Percentiles rank a stretch among this genome's conserved stretches.
Conservation (phyloP, 164 flowering plant species). For the Vitis vinifera region ASM3070453v1 NC_081820.1:3047501-3048000, state of each 20-base stretch:
- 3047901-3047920: conserved; percentile 86
- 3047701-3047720: conserved; percentile 92
- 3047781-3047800: too few relatives aligned
- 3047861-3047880: background rate
- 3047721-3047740: conserved; percentile 76
- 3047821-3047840: background rate
- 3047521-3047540: conserved; percentile 32
- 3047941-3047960: conserved; percentile 88
- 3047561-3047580: conserved; percentile 62
- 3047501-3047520: conserved; percentile 39
- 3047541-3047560: conserved; percentile 51
- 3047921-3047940: conserved; percentile 81
- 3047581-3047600: conserved; percentile 54
- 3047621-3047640: conserved; percentile 95
- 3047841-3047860: background rate
- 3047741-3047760: background rate
- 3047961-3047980: conserved; percentile 93
- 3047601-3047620: conserved; percentile 67
- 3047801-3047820: background rate
- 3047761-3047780: background rate
- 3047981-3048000: conserved; percentile 95
- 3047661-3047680: conserved; percentile 97
- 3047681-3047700: conserved; percentile 95
- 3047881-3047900: background rate
- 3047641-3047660: conserved; percentile 81